Conservation (phyloP, 176 grass and related monocot genomes). For the Elaeis guineensis region DNA sequence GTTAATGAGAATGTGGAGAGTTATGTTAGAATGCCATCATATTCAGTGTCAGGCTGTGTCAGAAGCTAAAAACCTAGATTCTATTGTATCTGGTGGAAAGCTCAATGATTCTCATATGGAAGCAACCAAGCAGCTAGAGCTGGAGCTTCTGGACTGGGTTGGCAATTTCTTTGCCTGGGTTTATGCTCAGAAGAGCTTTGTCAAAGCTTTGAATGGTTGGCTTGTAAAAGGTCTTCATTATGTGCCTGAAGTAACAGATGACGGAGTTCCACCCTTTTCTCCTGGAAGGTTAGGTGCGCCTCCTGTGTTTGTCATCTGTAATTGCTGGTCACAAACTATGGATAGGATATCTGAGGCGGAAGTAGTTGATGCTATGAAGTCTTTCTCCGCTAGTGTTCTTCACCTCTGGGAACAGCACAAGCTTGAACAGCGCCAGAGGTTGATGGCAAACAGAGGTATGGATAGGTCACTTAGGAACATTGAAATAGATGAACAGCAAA, state of each 20-base stretch:
- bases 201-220: slow-evolving; percentile 57
- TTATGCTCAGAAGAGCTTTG: slow-evolving; percentile 42
- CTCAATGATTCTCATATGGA: slow-evolving; percentile 41
- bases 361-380: slow-evolving; percentile 25
- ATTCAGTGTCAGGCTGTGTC: slow-evolving; percentile 46
- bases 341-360: slow-evolving; percentile 32
- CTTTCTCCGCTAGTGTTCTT: slow-evolving; percentile 36
- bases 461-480: slow-evolving; percentile 36
- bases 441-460: slow-evolving; percentile 37
- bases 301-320: slow-evolving; percentile 51
- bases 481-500: slow-evolving; percentile 31
- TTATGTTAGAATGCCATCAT: slow-evolving; percentile 62
- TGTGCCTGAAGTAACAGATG: slow-evolving; percentile 57
- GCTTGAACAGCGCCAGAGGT: slow-evolving; percentile 29
- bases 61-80: slow-evolving; percentile 40
- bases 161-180: slow-evolving; percentile 46
- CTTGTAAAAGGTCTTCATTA: slow-evolving; percentile 55
- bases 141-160: slow-evolving; percentile 40
- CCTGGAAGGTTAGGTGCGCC: slow-evolving; percentile 59
- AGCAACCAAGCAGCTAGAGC: slow-evolving; percentile 30
- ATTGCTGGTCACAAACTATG: slow-evolving; percentile 45
- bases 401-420: slow-evolving; percentile 41
- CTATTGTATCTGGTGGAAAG: slow-evolving; percentile 19
- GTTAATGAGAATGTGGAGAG: slow-evolving; percentile 67
- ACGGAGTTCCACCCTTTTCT: slow-evolving; percentile 52